Evolutionary conservation across 2,329 filamentous ascomycete genomes (phyloP).

Genomic region (Elsinoe ampelina): DNA sequence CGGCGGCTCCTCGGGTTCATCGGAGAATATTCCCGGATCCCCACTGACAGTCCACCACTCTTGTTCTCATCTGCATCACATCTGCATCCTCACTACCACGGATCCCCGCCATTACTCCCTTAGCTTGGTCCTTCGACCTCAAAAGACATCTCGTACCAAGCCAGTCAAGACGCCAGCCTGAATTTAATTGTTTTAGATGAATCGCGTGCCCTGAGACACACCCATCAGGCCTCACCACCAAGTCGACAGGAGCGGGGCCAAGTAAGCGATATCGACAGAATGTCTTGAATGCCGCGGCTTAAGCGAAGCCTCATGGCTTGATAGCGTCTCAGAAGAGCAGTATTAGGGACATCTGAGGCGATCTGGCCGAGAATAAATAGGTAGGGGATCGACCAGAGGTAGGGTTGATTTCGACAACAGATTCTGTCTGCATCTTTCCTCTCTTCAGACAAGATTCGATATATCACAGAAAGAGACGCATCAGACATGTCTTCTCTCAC

Average conservation of each 20-base stretch:
- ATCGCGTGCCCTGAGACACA: not conserved
- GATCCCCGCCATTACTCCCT: not conserved
- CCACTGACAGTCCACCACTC: conserved; percentile 8
- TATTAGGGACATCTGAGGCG: not conserved
- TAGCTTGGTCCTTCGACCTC: not conserved
- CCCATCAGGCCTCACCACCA: conserved; percentile 2
- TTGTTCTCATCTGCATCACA: not conserved
- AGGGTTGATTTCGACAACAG: not conserved
- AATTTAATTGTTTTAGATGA: conserved; percentile 10
- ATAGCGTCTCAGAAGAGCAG: not conserved
- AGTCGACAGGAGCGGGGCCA: conserved; percentile 5
- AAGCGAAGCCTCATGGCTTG: not conserved
- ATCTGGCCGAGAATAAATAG: conserved; percentile 5
- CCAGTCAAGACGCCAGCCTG: conserved; percentile 4
- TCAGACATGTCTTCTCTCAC: conserved; percentile 2
- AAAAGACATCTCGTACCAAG: not conserved
- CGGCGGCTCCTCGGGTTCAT: not conserved
- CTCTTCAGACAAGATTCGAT: not conserved
- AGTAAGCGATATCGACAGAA: not conserved
- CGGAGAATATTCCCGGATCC: conserved; percentile 10
- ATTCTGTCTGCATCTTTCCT: not conserved
- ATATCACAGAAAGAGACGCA: not conserved
- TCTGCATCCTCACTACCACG: not conserved
- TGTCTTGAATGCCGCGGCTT: conserved; percentile 6
- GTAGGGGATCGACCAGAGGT: not conserved